These are phyloP conservation scores for Fusarium longipes DNA, from an alignment of 2,329 filamentous ascomycete species.

Conservation along the genomic window DNA sequence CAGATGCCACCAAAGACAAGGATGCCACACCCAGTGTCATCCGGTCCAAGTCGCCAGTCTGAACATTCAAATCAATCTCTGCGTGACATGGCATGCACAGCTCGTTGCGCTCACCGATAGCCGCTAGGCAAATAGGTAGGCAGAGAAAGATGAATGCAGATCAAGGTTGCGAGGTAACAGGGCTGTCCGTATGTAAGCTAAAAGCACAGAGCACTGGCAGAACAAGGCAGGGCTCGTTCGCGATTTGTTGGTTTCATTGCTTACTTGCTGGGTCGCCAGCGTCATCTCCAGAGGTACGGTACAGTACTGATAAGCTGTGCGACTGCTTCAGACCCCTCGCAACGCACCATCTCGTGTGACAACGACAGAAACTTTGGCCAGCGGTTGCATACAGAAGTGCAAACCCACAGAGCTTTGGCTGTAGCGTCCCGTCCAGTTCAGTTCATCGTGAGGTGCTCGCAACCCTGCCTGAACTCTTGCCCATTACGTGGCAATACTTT, in stretches of 20 bases:
- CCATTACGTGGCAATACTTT: constrained; percentile 47
- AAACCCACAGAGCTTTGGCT: constrained; percentile 18
- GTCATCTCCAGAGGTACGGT: constrained; percentile 43
- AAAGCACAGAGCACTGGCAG: constrained; percentile 5
- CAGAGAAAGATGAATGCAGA: constrained; percentile 20
- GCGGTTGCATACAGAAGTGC: constrained; percentile 1
- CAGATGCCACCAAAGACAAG: constrained; percentile 41
- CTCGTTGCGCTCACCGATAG: constrained; percentile 32
- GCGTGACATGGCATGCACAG: constrained; percentile 46
- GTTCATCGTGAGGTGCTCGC: constrained; percentile 10
- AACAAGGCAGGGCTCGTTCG: not conserved
- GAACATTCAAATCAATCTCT: constrained; percentile 34
- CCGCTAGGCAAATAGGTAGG: constrained; percentile 24
- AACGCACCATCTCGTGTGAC: constrained; percentile 22
- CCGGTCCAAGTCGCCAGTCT: constrained; percentile 12
- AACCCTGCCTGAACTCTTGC: constrained; percentile 37
- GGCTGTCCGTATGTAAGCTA: not conserved
- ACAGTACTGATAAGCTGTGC: constrained; percentile 25
- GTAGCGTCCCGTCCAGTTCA: constrained; percentile 2
- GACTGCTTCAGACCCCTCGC: constrained; percentile 28
- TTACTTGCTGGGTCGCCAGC: constrained; percentile 31
- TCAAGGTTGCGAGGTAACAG: constrained; percentile 4
- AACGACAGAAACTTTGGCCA: constrained; percentile 14
- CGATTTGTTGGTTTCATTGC: constrained; percentile 16
- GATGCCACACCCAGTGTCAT: constrained; percentile 38